Base-by-base conservation (phyloP, 208 protist genomes). In the Novymonas esmeraldas region DNA sequence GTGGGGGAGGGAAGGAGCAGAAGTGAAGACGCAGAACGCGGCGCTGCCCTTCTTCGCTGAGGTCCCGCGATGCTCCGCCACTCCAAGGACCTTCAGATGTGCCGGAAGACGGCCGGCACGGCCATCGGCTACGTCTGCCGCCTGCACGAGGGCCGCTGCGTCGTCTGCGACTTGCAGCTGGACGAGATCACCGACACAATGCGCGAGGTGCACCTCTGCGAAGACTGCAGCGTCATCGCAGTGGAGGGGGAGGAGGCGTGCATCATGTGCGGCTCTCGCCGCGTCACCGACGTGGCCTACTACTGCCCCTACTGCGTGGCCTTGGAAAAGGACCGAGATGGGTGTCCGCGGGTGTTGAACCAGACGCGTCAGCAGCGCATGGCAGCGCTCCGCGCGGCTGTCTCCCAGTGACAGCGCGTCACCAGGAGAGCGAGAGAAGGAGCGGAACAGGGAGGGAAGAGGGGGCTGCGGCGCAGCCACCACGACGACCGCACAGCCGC, bases 291-390 rank as follows among this genome's bases (percentile, higher is more conserved):
- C 44, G 71, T 91, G 22, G 92, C 92, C n/a, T 97, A 93, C 71
- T 97, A 97, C 71, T 97, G 92, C 63, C 68, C 78, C 0, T 92
- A 93, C 61, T 97, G 92, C 48, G 81, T 88, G 2, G 79, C 82
- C 29, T 77, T 95, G n/a, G 92, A 94, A 62, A 95, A 95, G 71
- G 89, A 97, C 70, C 44, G 88, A 6, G 92, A 97, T 50, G 92
- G 92, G 22, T 97, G 92, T 58, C 92, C 92, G 28, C 82, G 86
- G 20, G 86, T 94, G 45, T 36, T 95, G 38, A 94, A 94, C 72
- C 75, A 89, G 55, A 87, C 73, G 2, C 69, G 79, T 18, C 87
- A 94, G 52, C 87, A 94, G 71, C 83, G 87, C 20, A 66, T 94
- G 48, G 71, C 73, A 5, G 79, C 78, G 10, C 46, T 92, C 29